Conservation (phyloP, 108 stramenopile genomes). For the Cyclotella distinguenda region DNA sequence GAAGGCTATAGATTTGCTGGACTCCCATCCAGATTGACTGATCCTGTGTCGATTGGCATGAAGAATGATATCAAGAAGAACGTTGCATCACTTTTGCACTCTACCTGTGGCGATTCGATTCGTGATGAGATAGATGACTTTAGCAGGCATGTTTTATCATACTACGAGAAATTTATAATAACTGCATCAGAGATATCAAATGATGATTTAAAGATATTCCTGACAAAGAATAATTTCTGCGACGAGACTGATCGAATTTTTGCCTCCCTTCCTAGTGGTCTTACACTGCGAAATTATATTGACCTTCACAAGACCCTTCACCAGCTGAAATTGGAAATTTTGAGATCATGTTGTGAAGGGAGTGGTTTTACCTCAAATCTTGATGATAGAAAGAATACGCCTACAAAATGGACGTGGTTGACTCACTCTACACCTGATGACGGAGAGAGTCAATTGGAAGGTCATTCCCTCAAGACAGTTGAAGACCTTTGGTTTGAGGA, state of each 20-base stretch:
- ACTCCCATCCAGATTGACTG: conserved; percentile 22
- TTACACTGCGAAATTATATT: conserved; percentile 24
- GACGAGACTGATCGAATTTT: conserved; percentile 21
- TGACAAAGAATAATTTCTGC: conserved; percentile 20
- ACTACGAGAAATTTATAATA: conserved; percentile 15
- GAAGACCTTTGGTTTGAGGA: conserved; percentile 23
- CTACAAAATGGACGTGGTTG: conserved; percentile 11
- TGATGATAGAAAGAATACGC: background rate
- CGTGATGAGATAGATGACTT: conserved; percentile 9
- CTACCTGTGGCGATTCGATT: background rate
- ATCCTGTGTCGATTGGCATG: conserved; percentile 5
- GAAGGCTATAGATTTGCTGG: conserved; percentile 23
- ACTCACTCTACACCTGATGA: background rate
- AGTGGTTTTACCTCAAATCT: too few relatives aligned
- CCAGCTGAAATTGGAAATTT: conserved; percentile 17
- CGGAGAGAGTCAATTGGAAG: conserved; percentile 4
- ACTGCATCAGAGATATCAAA: conserved; percentile 22
- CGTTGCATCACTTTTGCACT: background rate
- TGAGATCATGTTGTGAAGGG: background rate
- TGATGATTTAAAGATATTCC: conserved; percentile 6
- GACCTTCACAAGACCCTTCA: conserved; percentile 25
- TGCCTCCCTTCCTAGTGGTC: background rate
- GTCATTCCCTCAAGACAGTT: too few relatives aligned
- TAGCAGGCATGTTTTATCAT: conserved; percentile 15
- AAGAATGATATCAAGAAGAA: conserved; percentile 7